A percentile compares a stretch with the other conserved stretches of the same genome.
phyloP scores from a whole-genome alignment of 352 stramenopile species.

The Phytophthora citrophthora region DNA sequence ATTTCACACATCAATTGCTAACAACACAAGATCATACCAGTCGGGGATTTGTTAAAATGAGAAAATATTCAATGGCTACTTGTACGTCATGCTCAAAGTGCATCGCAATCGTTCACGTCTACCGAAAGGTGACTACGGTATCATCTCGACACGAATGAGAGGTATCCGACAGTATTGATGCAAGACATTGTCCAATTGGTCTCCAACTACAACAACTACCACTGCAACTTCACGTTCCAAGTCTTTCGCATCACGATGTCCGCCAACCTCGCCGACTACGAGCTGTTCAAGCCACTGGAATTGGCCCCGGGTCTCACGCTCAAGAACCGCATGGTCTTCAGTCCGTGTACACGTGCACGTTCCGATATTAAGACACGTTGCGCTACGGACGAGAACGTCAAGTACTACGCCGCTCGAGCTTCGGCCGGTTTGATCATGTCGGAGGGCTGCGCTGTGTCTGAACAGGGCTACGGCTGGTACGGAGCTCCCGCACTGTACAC shows the following conservation, averaged over 20 bases:
- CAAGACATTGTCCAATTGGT: constrained; percentile 12
- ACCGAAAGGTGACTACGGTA: constrained; percentile 21
- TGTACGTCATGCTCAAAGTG: constrained; percentile 8
- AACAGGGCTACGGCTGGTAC: constrained; percentile 37
- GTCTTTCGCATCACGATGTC: constrained; percentile 20
- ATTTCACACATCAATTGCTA: too few relatives aligned
- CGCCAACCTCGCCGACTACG: constrained; percentile 37
- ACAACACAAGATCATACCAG: too few relatives aligned
- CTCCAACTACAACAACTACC: constrained; percentile 10
- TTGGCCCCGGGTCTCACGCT: constrained; percentile 38
- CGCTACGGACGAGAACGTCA: constrained; percentile 42
- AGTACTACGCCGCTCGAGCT: constrained; percentile 34
- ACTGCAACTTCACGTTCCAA: neutral
- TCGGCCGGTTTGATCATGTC: constrained; percentile 35
- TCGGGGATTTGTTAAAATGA: neutral
- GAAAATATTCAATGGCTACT: constrained; percentile 19
- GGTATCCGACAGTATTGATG: neutral
- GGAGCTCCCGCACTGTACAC: constrained; percentile 53
- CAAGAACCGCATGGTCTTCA: constrained; percentile 54
- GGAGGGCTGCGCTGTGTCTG: constrained; percentile 33
- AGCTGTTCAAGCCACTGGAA: constrained; percentile 48
- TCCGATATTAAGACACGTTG: constrained; percentile 32
- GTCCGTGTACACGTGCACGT: constrained; percentile 44
- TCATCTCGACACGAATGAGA: neutral
- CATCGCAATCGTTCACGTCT: constrained; percentile 25